Evolutionary conservation across 371 early-diverging fungal species (phyloP), one percentile per base, ranked within the genome.

Genomic region (Funneliformis caledonium): DNA sequence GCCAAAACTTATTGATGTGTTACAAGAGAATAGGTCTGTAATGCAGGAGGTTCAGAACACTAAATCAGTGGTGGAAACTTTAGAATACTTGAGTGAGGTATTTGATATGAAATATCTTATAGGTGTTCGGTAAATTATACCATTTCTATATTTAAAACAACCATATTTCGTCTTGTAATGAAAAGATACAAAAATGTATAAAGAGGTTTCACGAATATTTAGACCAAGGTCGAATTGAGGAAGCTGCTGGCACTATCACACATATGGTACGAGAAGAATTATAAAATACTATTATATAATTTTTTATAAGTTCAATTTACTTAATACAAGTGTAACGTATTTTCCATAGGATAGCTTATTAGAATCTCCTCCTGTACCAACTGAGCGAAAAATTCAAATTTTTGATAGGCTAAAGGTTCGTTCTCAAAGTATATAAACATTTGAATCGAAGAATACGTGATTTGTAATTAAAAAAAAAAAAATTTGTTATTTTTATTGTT

Each of bases 321-420:
- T 16, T 22, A 26, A 37, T 22, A 67, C 4, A 12, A 16, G 19
- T 72, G 2, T 45, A 4, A 7, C 31, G 22, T 72, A 26, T 33
- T 48, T n/a, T n/a, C 52, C 48, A 50, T 70, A 79, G 80, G 80
- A 79, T 79, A 65, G 52, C 19, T 59, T 70, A n/a, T 67, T 79
- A 31, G 80, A 70, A 56, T 70, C 67, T 31, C 42, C 72, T 14
- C 80, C 80, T 33, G 45, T 79, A 31, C 4, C 22, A n/a, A 43
- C 43, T 4, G 80, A 79, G 10, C 75, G 50, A 70, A 69, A 70
- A 52, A 70, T 79, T 56, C 19, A 70, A 59, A 70, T 79, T 70
- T 56, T 79, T 37, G 80, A 79, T 22, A 79, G 47, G 70, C 50
- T 79, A 22, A 79, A 79, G 80, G 80, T 79, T 47, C 19, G 59